These are phyloP conservation scores for Dactylis glomerata DNA, from an alignment of 176 grass and related monocot genomes.

Conservation along the genomic window DNA sequence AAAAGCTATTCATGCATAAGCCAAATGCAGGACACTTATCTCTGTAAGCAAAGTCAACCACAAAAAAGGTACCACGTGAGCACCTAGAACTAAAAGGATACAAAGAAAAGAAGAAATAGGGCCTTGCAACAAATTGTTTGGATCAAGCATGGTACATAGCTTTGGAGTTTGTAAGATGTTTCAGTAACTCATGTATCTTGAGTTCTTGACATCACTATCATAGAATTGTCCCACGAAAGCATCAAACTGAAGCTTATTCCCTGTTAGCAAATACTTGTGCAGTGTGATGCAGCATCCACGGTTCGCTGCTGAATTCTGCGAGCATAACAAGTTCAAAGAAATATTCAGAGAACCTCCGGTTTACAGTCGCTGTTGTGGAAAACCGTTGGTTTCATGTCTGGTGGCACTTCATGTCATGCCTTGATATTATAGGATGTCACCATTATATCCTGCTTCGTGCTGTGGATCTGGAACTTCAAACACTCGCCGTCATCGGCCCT, in stretches of 20 bases:
- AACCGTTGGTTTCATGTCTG: too few species aligned
- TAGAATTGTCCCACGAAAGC: not conserved
- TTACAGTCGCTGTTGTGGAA: too few species aligned
- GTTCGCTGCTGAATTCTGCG: too few species aligned
- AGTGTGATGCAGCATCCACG: too few species aligned
- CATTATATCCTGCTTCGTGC: too few species aligned
- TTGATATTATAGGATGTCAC: too few species aligned
- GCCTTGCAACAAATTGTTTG: not conserved
- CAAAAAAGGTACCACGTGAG: not conserved
- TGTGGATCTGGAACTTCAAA: too few species aligned
- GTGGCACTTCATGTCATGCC: too few species aligned
- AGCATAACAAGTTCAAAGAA: too few species aligned
- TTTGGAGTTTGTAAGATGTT: not conserved
- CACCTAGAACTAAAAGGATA: not conserved
- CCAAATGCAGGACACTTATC: not conserved
- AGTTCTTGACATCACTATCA: not conserved
- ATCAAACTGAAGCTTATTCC: not conserved
- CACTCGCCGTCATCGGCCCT: too few species aligned
- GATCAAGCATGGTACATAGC: not conserved
- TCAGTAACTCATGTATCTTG: not conserved
- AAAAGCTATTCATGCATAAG: too few species aligned
- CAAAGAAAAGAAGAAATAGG: slow-evolving; percentile 1
- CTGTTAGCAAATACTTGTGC: not conserved
- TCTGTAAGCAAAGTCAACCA: not conserved
- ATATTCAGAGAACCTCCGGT: too few species aligned